Evolutionary conservation across 495 filamentous ascomycete genomes (phyloP), one percentile per base, ranked within the genome.

Genomic region (Gamarada debralockiae): DNA sequence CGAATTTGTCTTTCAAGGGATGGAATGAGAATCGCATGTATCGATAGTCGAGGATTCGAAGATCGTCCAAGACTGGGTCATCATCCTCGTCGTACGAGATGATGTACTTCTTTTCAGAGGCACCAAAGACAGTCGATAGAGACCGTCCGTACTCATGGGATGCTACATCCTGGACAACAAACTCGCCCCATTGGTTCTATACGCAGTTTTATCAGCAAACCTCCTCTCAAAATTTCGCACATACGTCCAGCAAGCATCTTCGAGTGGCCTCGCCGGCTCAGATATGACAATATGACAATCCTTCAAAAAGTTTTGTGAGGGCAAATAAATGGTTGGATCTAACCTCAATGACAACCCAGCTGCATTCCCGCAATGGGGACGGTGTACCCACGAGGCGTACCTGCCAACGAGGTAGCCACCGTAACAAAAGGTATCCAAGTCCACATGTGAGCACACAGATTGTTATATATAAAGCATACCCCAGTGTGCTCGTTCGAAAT

Each of bases 11-110:
- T 54, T 86, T 85, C 8, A 90, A 41, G 8, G 91, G 89, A 63
- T 99, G 89, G 59, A 86, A 97, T 64, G 84, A 93, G 54, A 99
- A 93, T 41, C 89, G 82, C 38, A 97, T 85, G 64, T 97, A 96
- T 57, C 92, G 86, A 63, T 97, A 97, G 58, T 96, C 87, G 31
- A 99, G 69, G 41, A 80, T 82, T 10, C 82, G 82, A 9, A 97
- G 78, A 41, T 81, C 67, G 13, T 71, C 69, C 46, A 97, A 70
- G 24, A 89, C 76, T 3, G 90, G 90, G 57, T 99, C 95, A 39
- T 83, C 82, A 58, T 97, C 91, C 53, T 95, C 89, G 52, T 84
- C 80, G 34, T 79, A 73, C 15, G 55, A 45, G 37, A 72, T 51
- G 18, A 40, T 23, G 51, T 75, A 76, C 53, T 77, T 73, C 65